Percentiles rank a stretch among this genome's conserved stretches.
phyloP scores from a whole-genome alignment of 2,329 filamentous ascomycete genomes.

The Arthrobotrys entomopaga region DNA sequence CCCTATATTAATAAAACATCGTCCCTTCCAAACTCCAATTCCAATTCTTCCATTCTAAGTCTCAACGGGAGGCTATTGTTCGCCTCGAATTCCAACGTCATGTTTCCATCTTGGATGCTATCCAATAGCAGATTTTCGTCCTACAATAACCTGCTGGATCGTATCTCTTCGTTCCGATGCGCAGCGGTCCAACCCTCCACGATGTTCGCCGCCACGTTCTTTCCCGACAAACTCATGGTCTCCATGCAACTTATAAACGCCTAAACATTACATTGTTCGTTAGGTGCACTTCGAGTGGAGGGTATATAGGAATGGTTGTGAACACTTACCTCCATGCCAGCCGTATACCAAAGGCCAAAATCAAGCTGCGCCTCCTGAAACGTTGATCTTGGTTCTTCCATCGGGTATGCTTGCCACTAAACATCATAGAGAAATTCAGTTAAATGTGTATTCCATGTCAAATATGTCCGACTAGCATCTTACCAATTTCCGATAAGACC shows the following conservation, averaged over 20 bases:
- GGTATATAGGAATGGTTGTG: too few species aligned
- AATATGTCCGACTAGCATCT: neutral
- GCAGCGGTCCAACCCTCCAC: constrained; percentile 69
- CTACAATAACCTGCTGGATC: constrained; percentile 29
- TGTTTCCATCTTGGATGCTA: too few species aligned
- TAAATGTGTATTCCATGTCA: too few species aligned
- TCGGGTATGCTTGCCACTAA: constrained; percentile 83
- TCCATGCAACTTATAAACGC: constrained; percentile 98
- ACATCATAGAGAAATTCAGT: neutral
- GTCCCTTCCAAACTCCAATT: too few species aligned
- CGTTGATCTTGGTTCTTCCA: constrained; percentile 81
- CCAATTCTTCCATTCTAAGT: too few species aligned
- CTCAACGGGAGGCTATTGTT: neutral
- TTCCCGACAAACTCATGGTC: constrained; percentile 90
- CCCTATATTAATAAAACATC: too few species aligned
- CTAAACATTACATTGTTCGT: constrained; percentile 56
- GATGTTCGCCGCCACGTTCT: constrained; percentile 79
- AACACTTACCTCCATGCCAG: constrained; percentile 62
- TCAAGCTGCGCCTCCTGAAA: constrained; percentile 83
- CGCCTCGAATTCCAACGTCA: neutral
- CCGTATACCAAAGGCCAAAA: constrained; percentile 75
- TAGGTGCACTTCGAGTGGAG: neutral
- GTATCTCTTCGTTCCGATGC: constrained; percentile 22
- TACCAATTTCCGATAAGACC: constrained; percentile 58
- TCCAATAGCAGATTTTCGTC: constrained; percentile 19